These are phyloP conservation scores for Themeda triandra DNA, from an alignment of 176 grass and related monocot genomes.

Conservation along the genomic window DNA sequence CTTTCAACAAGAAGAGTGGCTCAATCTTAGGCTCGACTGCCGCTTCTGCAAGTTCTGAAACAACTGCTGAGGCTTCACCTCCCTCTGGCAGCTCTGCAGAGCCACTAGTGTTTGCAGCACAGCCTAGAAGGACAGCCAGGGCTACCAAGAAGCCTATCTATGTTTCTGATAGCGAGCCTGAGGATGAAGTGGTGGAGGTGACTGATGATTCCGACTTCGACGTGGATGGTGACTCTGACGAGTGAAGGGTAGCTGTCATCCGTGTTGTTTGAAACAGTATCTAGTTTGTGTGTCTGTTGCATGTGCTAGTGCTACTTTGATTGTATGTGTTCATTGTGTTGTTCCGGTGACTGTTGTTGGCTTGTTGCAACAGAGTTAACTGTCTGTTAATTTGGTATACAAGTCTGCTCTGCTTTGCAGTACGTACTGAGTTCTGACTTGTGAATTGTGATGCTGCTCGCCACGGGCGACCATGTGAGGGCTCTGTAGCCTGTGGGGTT, in stretches of 20 bases:
- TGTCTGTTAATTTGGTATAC: neutral
- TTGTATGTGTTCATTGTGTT: neutral
- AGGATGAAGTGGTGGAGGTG: conserved; percentile 48
- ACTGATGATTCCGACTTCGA: conserved; percentile 62
- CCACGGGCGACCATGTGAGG: neutral
- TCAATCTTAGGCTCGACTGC: conserved; percentile 3
- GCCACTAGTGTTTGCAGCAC: conserved; percentile 18
- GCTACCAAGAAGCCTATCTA: conserved; percentile 40
- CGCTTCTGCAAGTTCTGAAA: conserved; percentile 22
- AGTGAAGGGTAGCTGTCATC: conserved; percentile 3
- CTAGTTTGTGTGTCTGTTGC: neutral
- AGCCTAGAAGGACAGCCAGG: conserved; percentile 52
- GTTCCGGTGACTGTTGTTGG: neutral
- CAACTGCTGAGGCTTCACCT: conserved; percentile 1
- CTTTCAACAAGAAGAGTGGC: conserved; percentile 79
- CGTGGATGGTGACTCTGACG: conserved; percentile 27
- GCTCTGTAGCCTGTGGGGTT: neutral
- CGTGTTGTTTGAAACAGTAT: neutral
- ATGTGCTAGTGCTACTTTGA: neutral
- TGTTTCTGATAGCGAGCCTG: conserved; percentile 16
- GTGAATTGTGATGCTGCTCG: neutral
- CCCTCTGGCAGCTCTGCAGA: conserved; percentile 35
- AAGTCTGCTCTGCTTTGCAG: neutral
- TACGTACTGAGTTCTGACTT: neutral
- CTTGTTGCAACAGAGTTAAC: neutral